A percentile compares a stretch with the other conserved stretches of the same genome.
Conservation (phyloP, 352 stramenopile species). For the Pythium volutum region DNA sequence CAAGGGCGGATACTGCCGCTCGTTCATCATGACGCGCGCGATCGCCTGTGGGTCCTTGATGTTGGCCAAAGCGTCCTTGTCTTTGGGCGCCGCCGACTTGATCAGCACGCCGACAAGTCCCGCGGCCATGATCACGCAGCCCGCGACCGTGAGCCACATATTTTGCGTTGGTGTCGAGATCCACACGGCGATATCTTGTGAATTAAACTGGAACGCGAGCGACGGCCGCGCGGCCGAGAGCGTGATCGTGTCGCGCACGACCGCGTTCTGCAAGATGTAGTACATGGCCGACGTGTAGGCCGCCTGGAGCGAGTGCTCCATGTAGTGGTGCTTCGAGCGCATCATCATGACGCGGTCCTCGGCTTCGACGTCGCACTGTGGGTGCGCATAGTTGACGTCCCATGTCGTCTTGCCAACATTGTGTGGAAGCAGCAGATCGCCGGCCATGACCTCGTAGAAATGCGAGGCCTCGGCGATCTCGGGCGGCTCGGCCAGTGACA, state of each 20-base stretch:
- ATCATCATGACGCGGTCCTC: background rate
- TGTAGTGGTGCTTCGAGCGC: background rate
- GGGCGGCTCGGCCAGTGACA: background rate
- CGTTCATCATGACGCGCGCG: conserved; percentile 9
- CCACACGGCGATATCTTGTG: conserved; percentile 1
- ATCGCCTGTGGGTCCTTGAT: conserved; percentile 6
- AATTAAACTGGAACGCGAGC: background rate
- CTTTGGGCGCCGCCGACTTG: background rate
- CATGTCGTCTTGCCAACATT: background rate
- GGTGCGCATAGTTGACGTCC: background rate
- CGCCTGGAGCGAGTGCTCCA: conserved; percentile 3
- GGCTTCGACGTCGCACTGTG: background rate
- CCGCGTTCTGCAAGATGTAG: background rate
- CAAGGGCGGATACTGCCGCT: background rate
- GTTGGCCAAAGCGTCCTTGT: background rate
- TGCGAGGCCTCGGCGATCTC: background rate
- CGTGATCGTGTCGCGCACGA: background rate
- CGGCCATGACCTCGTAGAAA: background rate
- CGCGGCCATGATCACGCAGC: background rate
- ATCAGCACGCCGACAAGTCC: background rate
- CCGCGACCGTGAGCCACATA: background rate
- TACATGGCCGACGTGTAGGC: conserved; percentile 9
- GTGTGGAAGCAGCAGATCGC: conserved; percentile 7
- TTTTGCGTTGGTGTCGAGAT: conserved; percentile 1
- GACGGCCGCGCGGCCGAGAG: background rate